Evolutionary conservation across 495 filamentous ascomycete genomes (phyloP).

Genomic region (Barbatosphaeria neglecta): DNA sequence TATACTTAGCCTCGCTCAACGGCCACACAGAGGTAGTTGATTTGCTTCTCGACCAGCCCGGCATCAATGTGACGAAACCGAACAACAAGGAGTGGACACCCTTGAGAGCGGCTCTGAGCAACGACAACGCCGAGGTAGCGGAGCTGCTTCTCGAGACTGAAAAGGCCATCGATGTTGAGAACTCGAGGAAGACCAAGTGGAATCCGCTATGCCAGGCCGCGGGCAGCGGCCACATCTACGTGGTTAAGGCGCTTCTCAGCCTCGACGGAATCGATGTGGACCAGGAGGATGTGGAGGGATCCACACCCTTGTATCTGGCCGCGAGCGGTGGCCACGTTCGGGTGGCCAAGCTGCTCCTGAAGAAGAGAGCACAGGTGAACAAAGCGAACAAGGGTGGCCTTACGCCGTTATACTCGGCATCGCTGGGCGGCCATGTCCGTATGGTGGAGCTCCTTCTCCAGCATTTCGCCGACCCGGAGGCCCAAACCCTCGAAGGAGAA

Average conservation of each 20-base stretch:
- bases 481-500: background rate
- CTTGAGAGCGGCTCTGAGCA: background rate
- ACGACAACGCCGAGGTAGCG: background rate
- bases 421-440: background rate
- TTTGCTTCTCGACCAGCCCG: background rate
- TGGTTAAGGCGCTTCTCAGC: background rate
- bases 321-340: background rate
- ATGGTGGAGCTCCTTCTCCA: conserved; percentile 1
- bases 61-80: background rate
- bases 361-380: background rate
- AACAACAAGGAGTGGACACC: background rate
- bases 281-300: background rate
- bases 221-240: background rate
- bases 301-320: background rate
- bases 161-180: background rate
- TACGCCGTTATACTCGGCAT: background rate
- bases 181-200: background rate
- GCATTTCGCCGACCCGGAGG: background rate
- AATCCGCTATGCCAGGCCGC: background rate
- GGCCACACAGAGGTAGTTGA: background rate
- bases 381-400: background rate
- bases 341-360: background rate
- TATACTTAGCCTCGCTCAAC: background rate
- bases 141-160: background rate
- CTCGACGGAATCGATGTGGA: background rate